Evolutionary conservation across 1,139 yeast species (phyloP), one percentile per base, ranked within the genome.

Genomic region (Scheffersomyces segobiensis): DNA sequence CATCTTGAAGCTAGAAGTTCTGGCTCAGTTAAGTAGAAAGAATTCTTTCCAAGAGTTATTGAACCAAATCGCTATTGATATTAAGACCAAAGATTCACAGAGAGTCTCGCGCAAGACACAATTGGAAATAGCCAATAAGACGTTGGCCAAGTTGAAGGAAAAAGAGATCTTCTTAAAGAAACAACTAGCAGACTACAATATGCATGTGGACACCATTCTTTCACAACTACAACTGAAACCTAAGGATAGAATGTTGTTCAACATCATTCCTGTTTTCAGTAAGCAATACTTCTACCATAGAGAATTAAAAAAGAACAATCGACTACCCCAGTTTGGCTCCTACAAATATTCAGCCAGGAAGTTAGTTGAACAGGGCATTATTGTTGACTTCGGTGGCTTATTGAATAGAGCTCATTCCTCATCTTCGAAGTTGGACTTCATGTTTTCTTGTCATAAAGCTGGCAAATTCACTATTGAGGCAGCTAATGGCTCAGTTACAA

Each of bases 51-150:
- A 95, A 70, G 87, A 84, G 24, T 71, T 95, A 26, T 75, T 95
- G 59, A 93, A 93, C 68, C 92, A 90, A 61, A 89, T 95, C 61
- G 97, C 97, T 0, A 76, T 83, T 56, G 98, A 96, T 64, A 92
- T 95, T 65, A 87, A 88, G 67, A 86, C 91, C 50, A 93, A 93
- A 67, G 87, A 88, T 63, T 84, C 86, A 57, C 89, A 90, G 61
- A 82, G 97, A 60, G 72, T 83, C 18, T 78, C 83, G 48, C 79
- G 97, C 32, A 80, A 81, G 56, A 80, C 83, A 49, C 97, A 92
- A 67, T 75, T 91, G 59, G 80, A 78, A 20, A 78, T 85, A 24
- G 87, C 93, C 2, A 73, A 79, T 49, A 84, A 82, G 52, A 88
- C 97, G 0, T 71, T 89, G 57, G 75, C 78, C 5, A 85, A 88